A percentile compares a stretch with the other conserved stretches of the same genome.
These are phyloP conservation scores for Phytophthora hibernalis DNA, from an alignment of 352 stramenopile genomes.

Conservation along the genomic window DNA sequence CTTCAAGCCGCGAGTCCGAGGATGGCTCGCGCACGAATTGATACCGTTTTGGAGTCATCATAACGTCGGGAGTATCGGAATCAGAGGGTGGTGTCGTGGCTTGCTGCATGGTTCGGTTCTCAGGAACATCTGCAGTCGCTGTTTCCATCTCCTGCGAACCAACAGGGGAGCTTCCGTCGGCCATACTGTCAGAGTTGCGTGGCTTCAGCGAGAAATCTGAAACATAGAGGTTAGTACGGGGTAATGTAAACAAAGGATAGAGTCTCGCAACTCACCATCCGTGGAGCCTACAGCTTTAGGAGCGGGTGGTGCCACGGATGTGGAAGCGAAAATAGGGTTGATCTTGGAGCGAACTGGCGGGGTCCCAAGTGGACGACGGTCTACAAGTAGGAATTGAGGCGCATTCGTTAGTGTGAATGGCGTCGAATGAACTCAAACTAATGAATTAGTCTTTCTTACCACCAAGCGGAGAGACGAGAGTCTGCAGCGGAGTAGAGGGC, in stretches of 20 bases:
- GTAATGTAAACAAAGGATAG: neutral
- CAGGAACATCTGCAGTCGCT: slow-evolving; percentile 16
- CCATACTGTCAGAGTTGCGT: slow-evolving; percentile 30
- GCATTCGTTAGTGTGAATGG: slow-evolving; percentile 38
- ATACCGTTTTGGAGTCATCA: slow-evolving; percentile 79
- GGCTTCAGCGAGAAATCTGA: slow-evolving; percentile 61
- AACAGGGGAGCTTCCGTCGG: slow-evolving; percentile 20
- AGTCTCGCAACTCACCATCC: slow-evolving; percentile 41
- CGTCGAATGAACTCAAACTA: slow-evolving; percentile 28
- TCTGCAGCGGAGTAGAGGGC: slow-evolving; percentile 33
- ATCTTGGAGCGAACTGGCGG: slow-evolving; percentile 57
- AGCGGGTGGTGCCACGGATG: slow-evolving; percentile 28
- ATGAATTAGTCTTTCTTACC: slow-evolving; percentile 46
- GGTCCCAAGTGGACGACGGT: slow-evolving; percentile 51
- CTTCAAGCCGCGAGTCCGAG: slow-evolving; percentile 64
- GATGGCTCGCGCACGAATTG: slow-evolving; percentile 77
- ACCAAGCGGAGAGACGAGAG: slow-evolving; percentile 48
- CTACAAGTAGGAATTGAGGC: slow-evolving; percentile 32
- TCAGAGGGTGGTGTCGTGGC: slow-evolving; percentile 44
- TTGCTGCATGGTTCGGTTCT: slow-evolving; percentile 41
- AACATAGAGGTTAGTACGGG: slow-evolving; percentile 9
- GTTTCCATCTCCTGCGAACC: slow-evolving; percentile 36
- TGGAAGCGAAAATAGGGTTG: slow-evolving; percentile 54
- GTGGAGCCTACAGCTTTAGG: slow-evolving; percentile 39
- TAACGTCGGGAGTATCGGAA: slow-evolving; percentile 31